These are phyloP conservation scores for Bryoglossum gracile DNA, from an alignment of 495 filamentous ascomycete species.

Conservation along the genomic window DNA sequence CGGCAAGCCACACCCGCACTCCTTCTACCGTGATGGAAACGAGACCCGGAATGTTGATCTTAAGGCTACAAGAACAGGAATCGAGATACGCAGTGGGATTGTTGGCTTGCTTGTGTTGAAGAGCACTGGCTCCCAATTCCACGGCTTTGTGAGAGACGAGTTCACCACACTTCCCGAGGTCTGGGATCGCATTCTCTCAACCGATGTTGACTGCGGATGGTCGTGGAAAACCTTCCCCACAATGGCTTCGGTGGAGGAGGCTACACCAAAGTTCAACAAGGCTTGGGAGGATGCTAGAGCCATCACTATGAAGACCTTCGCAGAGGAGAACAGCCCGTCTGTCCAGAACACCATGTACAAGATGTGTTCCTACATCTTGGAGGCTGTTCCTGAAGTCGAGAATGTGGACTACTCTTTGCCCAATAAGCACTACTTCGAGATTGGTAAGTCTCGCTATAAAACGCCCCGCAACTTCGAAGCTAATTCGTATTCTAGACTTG, in stretches of 20 bases:
- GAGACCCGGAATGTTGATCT: conserved; percentile 78
- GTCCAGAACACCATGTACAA: conserved; percentile 99
- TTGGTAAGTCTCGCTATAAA: conserved; percentile 55
- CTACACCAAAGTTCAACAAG: conserved; percentile 61
- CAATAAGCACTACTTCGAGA: conserved; percentile 98
- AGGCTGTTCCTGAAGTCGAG: conserved; percentile 59
- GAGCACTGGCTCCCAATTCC: conserved; percentile 94
- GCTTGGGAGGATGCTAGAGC: conserved; percentile 68
- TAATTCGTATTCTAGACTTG: conserved; percentile 45
- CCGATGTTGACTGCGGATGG: conserved; percentile 83
- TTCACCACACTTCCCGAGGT: conserved; percentile 86
- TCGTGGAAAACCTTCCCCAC: conserved; percentile 64
- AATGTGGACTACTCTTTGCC: conserved; percentile 77
- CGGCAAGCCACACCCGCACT: conserved; percentile 92
- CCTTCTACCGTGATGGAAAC: conserved; percentile 80
- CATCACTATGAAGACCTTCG: conserved; percentile 87
- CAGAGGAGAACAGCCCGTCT: conserved; percentile 82
- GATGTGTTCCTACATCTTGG: conserved; percentile 88
- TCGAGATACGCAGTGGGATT: conserved; percentile 66
- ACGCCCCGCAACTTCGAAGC: background rate
- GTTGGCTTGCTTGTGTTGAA: conserved; percentile 82
- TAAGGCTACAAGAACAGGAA: conserved; percentile 39
- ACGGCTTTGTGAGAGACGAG: conserved; percentile 87
- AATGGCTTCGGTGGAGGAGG: conserved; percentile 59
- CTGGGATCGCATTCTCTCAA: conserved; percentile 91